These are phyloP conservation scores for Kappamyces sp. DNA, from an alignment of 192 early-diverging fungal genomes.

Conservation along the genomic window DNA sequence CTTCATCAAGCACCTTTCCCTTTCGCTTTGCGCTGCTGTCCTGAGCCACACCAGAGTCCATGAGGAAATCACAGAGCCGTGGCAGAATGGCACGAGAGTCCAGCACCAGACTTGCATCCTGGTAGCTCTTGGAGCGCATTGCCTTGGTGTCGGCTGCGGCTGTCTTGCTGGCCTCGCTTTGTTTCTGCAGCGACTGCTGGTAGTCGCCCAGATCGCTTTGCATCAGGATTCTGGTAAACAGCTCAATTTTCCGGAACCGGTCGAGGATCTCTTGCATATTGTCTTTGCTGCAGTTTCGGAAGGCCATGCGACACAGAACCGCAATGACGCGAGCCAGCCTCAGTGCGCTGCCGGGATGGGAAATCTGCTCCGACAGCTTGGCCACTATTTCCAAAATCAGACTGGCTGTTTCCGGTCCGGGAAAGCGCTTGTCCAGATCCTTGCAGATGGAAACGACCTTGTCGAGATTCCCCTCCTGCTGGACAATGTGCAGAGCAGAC, in stretches of 20 bases:
- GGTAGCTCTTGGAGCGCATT: not conserved
- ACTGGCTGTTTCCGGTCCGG: too few relatives aligned
- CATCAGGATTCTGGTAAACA: not conserved
- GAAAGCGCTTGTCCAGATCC: not conserved
- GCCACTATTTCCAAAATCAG: too few relatives aligned
- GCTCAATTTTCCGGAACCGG: too few relatives aligned
- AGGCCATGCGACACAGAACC: too few relatives aligned
- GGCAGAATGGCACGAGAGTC: conserved; percentile 2
- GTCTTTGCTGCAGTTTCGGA: too few relatives aligned
- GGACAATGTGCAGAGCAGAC: not conserved
- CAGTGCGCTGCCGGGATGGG: not conserved
- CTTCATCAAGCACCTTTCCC: too few relatives aligned
- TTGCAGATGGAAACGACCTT: not conserved
- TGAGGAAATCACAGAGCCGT: not conserved
- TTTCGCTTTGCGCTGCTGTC: too few relatives aligned
- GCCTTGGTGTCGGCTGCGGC: not conserved
- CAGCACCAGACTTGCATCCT: not conserved
- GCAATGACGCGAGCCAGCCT: too few relatives aligned
- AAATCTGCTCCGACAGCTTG: conserved; percentile 1
- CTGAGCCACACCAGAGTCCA: not conserved
- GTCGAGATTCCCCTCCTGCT: too few relatives aligned
- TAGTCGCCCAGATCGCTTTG: conserved; percentile 12
- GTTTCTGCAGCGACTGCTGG: not conserved
- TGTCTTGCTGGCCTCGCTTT: not conserved
- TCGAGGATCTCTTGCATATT: too few relatives aligned